A percentile compares a stretch with the other conserved stretches of the same genome.
Conservation (phyloP, 352 stramenopile genomes). For the Globisporangium abappressorium region DNA sequence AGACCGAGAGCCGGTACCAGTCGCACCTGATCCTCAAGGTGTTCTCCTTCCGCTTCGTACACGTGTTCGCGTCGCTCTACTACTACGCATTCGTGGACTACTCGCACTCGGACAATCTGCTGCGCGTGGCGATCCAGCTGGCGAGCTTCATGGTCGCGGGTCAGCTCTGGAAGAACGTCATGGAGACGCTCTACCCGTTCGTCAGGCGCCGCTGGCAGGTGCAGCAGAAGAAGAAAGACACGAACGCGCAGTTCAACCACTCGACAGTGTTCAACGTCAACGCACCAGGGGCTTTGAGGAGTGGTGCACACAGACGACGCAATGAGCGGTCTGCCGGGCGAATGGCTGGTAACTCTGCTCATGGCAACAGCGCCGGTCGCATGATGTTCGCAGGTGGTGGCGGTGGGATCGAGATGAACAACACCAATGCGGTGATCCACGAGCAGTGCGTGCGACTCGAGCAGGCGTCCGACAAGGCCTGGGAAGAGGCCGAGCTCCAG, state of each 20-base stretch:
- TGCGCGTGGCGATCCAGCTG: constrained; percentile 91
- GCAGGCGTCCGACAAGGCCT: constrained; percentile 75
- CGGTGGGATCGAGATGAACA: background rate
- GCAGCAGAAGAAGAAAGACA: constrained; percentile 51
- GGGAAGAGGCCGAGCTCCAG: constrained; percentile 90
- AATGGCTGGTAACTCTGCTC: background rate
- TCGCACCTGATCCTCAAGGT: constrained; percentile 98
- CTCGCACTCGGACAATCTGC: constrained; percentile 46
- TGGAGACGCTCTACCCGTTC: constrained; percentile 87
- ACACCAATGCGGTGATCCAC: constrained; percentile 62
- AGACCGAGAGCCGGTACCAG: constrained; percentile 78
- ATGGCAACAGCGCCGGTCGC: background rate
- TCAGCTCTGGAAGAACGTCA: constrained; percentile 92
- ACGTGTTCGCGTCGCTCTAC: constrained; percentile 95
- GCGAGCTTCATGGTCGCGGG: constrained; percentile 93
- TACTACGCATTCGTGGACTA: constrained; percentile 91
- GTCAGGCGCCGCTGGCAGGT: constrained; percentile 40
- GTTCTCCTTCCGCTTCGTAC: constrained; percentile 97
- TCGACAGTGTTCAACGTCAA: constrained; percentile 58
- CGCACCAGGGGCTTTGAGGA: background rate
- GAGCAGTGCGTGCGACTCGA: constrained; percentile 78
- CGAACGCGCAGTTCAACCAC: constrained; percentile 58
- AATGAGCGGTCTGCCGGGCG: constrained; percentile 7
- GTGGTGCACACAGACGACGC: constrained; percentile 14
- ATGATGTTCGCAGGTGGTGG: background rate